Conservation (phyloP, 768 basidiomycete genomes). For the Kwoniella heveanensis region DNA sequence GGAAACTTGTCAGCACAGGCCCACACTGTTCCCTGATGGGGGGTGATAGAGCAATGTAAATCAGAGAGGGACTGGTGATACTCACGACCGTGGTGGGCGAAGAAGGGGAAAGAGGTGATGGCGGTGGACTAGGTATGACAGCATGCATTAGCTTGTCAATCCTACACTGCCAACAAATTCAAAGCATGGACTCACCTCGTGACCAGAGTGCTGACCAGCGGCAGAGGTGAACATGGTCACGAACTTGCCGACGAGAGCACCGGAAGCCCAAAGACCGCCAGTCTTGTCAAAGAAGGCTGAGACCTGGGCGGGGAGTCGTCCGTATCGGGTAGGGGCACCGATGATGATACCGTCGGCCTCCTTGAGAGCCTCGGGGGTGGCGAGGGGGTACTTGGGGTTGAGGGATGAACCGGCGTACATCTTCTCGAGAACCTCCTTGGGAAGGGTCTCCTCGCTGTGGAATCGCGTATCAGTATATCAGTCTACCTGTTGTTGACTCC, state of each 20-base stretch:
- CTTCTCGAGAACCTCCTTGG: slow-evolving; percentile 66
- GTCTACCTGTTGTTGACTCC: not conserved
- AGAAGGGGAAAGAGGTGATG: slow-evolving; percentile 62
- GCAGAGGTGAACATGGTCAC: slow-evolving; percentile 70
- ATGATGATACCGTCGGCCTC: slow-evolving; percentile 69
- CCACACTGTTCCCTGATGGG: too few species aligned
- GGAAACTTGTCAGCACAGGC: not conserved
- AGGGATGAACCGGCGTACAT: slow-evolving; percentile 68
- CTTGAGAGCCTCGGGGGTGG: slow-evolving; percentile 63
- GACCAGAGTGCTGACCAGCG: slow-evolving; percentile 76
- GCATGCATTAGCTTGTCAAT: not conserved
- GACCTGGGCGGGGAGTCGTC: slow-evolving; percentile 52
- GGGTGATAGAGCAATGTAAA: too few species aligned
- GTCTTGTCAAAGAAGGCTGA: slow-evolving; percentile 65
- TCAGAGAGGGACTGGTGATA: too few species aligned
- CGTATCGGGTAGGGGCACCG: slow-evolving; percentile 61
- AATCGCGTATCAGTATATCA: not conserved
- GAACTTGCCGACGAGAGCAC: slow-evolving; percentile 69
- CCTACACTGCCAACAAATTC: not conserved
- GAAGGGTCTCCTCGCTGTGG: slow-evolving; percentile 69
- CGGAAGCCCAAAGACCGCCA: slow-evolving; percentile 59
- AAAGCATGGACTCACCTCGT: slow-evolving; percentile 53
- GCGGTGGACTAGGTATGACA: slow-evolving; percentile 51
- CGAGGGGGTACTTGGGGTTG: slow-evolving; percentile 67
- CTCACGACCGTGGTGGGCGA: slow-evolving; percentile 64